These are phyloP conservation scores for Eimeria acervulina DNA, from an alignment of 169 alveolate genomes.

Conservation along the genomic window DNA sequence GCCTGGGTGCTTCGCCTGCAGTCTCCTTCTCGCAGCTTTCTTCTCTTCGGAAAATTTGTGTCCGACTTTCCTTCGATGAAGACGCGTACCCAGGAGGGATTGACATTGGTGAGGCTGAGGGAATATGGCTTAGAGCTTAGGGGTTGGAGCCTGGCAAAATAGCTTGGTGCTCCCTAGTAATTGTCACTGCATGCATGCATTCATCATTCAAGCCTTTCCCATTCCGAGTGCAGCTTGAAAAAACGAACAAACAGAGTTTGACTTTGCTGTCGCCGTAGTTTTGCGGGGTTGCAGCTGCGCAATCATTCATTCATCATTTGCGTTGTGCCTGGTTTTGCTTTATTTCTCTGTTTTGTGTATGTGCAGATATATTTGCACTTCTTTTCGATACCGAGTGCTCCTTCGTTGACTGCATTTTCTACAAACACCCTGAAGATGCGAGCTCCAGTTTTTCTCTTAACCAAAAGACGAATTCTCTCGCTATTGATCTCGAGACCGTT, in stretches of 20 bases:
- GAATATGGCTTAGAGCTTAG: background rate
- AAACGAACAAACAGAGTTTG: background rate
- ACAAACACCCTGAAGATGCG: conserved; percentile 84
- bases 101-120: conserved; percentile 79
- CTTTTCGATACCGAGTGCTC: conserved; percentile 66
- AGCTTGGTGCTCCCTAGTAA: too few relatives aligned
- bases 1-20: background rate
- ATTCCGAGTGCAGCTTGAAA: too few relatives aligned
- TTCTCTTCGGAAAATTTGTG: conserved; percentile 68
- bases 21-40: conserved; percentile 48
- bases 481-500: conserved; percentile 76
- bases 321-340: background rate
- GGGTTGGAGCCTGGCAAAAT: background rate
- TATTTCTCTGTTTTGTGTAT: background rate
- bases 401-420: conserved; percentile 82
- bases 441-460: conserved; percentile 80
- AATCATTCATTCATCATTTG: background rate
- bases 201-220: background rate
- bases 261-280: too few relatives aligned
- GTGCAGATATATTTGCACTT: conserved; percentile 82
- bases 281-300: background rate
- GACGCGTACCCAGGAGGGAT: conserved; percentile 83
- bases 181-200: background rate
- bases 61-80: conserved; percentile 80
- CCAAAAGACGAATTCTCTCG: conserved; percentile 72